Base-by-base conservation (phyloP, 2,329 filamentous ascomycete genomes). In the Pseudohalonectria lignicola region DNA sequence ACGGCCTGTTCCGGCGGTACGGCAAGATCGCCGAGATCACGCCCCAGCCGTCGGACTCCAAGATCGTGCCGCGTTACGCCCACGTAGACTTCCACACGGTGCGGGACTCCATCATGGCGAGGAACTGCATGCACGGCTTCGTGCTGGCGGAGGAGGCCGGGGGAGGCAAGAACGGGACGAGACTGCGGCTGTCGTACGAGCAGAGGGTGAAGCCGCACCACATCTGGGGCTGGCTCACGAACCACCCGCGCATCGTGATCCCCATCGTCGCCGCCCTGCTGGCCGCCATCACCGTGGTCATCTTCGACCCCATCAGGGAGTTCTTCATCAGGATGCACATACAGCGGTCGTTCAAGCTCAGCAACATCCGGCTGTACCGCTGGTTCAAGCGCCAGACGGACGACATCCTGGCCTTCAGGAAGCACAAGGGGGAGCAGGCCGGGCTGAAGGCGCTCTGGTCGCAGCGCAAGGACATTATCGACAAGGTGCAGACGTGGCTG, bases 231-330 rank as follows among this genome's bases (percentile, higher is more conserved):
- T 96, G 87, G 88, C 59, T 96, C 20, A 69, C 83, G 9, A 83
- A 65, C 41, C 92, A 98, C 51, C 88, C 90, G 1, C 74, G 87
- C 35, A 85, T 96, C 33, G 83, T 94, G 19, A 81, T 98, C 34
- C 90, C 92, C 1, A 61, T 83, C 2, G 39, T 94, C 2, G 86
- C 86, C 13, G 90, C 87, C 2, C 61, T 96, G 3, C 55, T 94
- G 21, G 87, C 88, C 1, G 79, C 82, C 25, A 65, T 92, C 34
- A 93, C 88, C 0, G 86, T 95, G 16, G 77, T 85, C 1, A 69
- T 96, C 7, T 96, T 98, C 51, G 92, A 98, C 49, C 92, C 92
- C 0, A 88, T 98, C 41, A 78, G 92, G 32, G 88, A 87, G 1
- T 92, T 93, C 53, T 95, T 93, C 51, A 85, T 96, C 61, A 86